Base-by-base conservation (phyloP, 2,329 filamentous ascomycete genomes). In the Trichocomaceae sp. region DNA sequence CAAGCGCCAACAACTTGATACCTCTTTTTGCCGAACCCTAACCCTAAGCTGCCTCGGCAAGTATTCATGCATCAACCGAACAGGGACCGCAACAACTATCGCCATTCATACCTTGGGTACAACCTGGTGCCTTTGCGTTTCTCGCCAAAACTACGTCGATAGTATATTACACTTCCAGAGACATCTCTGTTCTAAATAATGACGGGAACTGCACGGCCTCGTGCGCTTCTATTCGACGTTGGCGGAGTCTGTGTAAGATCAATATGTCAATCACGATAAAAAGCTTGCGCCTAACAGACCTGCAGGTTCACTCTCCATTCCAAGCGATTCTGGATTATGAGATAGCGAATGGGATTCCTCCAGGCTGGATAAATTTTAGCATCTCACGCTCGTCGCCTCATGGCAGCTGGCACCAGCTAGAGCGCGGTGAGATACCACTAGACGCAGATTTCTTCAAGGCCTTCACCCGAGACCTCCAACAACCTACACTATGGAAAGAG, bases 241-340 rank as follows among this genome's bases (percentile, higher is more conserved):
- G 93, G 93, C 39, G 93, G 93, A 59, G 93, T 99, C 63, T 95
- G 90, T 79, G 92, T 96, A 86, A 79, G 89, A 84, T 41, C 46
- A 33, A 35, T 19, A 13, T 23, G 19, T 2, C 12, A n/a, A n/a
- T 12, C 10, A 22, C n/a, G 10, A 45, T 5, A 15, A n/a, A 33
- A 49, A 48, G 23, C 23, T 33, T 12, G 19, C 33, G 26, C 56
- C 13, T 47, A 26, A 46, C 13, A 8, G 19, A 52, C 6, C 1
- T 44, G 1, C 61, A 95, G 91, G 90, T 96, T 53, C 77, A 87
- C 22, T 96, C 90, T 1, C 93, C 93, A 9, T 91, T 99, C 66
- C 90, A 95, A 75, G 85, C 88, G 2, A 97, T 99, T 64, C 79
- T 95, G 55, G 87, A 95, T 72, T 96, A 96, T 69, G 93, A 97